Percentiles rank a stretch among this genome's conserved stretches.
These are phyloP conservation scores for Teratosphaeriaceae sp. DNA, from an alignment of 2,329 filamentous ascomycete genomes.

Conservation along the genomic window DNA sequence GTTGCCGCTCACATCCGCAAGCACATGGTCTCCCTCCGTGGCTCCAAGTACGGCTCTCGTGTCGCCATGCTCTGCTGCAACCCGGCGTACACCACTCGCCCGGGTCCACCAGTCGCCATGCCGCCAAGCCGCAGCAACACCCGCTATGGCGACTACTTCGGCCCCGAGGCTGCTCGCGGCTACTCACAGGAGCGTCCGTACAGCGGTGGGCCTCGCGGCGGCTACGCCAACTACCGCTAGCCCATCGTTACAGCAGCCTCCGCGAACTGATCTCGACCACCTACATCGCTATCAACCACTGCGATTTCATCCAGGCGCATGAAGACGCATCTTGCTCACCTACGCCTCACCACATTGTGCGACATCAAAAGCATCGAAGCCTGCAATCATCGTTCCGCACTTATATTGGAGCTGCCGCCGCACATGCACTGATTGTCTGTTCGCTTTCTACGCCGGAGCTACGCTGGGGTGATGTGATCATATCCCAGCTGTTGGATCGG, in stretches of 20 bases:
- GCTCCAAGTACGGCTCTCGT: constrained; percentile 96
- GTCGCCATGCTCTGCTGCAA: constrained; percentile 99
- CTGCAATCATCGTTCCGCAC: background rate
- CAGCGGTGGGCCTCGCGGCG: constrained; percentile 12
- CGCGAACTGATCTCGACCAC: background rate
- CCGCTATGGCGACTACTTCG: constrained; percentile 17
- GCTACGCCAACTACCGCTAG: constrained; percentile 20
- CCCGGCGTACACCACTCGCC: constrained; percentile 79
- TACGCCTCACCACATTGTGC: background rate
- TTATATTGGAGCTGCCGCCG: background rate
- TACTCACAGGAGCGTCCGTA: constrained; percentile 6
- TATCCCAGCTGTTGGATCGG: constrained; percentile 8
- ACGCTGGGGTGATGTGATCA: constrained; percentile 6
- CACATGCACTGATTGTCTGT: constrained; percentile 4
- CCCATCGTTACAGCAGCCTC: background rate
- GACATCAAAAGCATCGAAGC: background rate
- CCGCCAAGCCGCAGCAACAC: constrained; percentile 17
- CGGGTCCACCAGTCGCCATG: constrained; percentile 69
- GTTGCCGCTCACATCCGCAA: constrained; percentile 92
- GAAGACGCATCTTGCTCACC: constrained; percentile 2
- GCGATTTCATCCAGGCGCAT: background rate
- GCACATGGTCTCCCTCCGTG: constrained; percentile 98
- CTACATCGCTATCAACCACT: background rate
- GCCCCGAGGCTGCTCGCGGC: constrained; percentile 11
- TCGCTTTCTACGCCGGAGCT: constrained; percentile 7